These are phyloP conservation scores for Mycena polygramma DNA, from an alignment of 768 basidiomycete species.

Conservation along the genomic window DNA sequence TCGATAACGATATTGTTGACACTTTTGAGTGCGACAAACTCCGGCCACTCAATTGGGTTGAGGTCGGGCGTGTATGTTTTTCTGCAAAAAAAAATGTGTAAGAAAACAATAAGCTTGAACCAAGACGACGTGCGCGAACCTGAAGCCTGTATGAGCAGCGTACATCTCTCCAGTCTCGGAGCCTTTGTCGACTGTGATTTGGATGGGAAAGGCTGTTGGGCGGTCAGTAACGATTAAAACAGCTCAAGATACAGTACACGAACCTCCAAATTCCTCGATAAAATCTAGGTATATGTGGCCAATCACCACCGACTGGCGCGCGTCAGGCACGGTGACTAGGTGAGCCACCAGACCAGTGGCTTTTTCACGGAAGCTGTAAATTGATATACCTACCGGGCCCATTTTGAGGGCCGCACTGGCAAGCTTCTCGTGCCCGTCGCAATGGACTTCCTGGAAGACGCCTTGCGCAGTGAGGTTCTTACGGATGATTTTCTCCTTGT, in stretches of 20 bases:
- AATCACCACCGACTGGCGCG: not conserved
- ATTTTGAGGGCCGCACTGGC: not conserved
- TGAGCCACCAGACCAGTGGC: not conserved
- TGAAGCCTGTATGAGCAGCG: not conserved
- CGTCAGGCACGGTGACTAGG: not conserved
- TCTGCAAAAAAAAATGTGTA: not conserved
- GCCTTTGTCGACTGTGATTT: constrained; percentile 3
- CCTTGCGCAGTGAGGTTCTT: constrained; percentile 4
- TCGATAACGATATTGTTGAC: constrained; percentile 42
- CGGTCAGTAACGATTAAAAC: not conserved
- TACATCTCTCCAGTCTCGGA: constrained; percentile 7
- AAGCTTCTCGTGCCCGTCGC: constrained; percentile 18
- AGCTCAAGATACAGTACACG: not conserved
- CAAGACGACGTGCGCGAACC: not conserved
- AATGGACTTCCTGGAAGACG: constrained; percentile 19
- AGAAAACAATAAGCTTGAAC: no score
- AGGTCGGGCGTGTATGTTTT: constrained; percentile 34
- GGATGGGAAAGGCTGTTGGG: constrained; percentile 2
- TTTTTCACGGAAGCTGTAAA: constrained; percentile 8
- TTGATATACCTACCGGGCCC: constrained; percentile 12
- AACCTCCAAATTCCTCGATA: not conserved
- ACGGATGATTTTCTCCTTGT: not conserved
- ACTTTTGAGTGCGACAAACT: constrained; percentile 37
- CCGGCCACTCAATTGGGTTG: constrained; percentile 28
- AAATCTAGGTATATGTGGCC: not conserved